Conservation (phyloP, 2,329 filamentous ascomycete species). For the Huntiella savannae region DNA sequence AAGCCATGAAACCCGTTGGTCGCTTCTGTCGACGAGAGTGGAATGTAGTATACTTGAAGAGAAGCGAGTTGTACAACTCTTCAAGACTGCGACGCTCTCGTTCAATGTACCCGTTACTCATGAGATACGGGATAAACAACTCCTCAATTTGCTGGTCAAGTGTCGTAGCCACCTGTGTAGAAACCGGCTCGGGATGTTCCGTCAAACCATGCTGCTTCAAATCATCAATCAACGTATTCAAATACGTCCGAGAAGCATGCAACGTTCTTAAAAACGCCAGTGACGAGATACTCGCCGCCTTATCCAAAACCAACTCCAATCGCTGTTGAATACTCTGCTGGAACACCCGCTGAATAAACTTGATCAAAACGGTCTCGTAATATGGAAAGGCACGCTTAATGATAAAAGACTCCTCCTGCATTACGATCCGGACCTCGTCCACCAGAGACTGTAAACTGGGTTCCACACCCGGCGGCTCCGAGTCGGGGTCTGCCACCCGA, state of each 20-base stretch:
- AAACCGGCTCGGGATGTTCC: constrained; percentile 82
- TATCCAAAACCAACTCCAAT: constrained; percentile 86
- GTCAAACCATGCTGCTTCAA: constrained; percentile 86
- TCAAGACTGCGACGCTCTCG: constrained; percentile 51
- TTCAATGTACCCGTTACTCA: constrained; percentile 52
- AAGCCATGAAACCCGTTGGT: constrained; percentile 80
- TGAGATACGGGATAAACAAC: constrained; percentile 51
- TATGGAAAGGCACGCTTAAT: constrained; percentile 94
- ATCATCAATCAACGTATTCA: constrained; percentile 74
- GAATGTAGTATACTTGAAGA: constrained; percentile 95
- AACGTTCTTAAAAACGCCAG: constrained; percentile 79
- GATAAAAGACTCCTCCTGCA: constrained; percentile 92
- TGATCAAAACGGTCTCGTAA: constrained; percentile 80
- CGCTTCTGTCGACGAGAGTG: constrained; percentile 76
- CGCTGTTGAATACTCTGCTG: constrained; percentile 96
- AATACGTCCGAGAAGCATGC: constrained; percentile 79
- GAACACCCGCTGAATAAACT: constrained; percentile 89
- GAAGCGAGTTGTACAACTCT: constrained; percentile 70
- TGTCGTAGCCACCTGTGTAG: constrained; percentile 63
- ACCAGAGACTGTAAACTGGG: constrained; percentile 78
- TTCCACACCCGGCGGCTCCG: constrained; percentile 78
- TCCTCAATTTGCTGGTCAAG: constrained; percentile 59
- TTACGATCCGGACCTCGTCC: constrained; percentile 85
- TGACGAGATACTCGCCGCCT: constrained; percentile 79
- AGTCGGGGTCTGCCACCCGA: constrained; percentile 79